phyloP scores from a whole-genome alignment of 2,329 filamentous ascomycete genomes.

The Aspergillus sp. region DNA sequence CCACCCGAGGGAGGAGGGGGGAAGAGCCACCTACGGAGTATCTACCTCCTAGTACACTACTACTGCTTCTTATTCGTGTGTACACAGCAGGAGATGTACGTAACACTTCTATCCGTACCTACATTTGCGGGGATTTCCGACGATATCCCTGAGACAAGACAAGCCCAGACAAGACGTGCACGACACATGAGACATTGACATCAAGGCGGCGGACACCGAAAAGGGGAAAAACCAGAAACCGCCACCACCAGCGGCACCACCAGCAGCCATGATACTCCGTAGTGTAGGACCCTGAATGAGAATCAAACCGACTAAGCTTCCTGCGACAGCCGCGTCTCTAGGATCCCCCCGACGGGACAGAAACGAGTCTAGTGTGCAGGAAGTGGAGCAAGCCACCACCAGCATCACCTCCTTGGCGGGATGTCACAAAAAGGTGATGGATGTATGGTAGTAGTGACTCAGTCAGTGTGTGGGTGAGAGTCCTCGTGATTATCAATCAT shows the following conservation, averaged over 20 bases:
- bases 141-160: too few species aligned
- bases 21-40: too few species aligned
- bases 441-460: background rate
- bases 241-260: background rate
- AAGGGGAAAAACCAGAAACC: background rate
- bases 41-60: background rate
- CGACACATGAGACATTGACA: too few species aligned
- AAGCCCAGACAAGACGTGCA: too few species aligned
- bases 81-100: background rate
- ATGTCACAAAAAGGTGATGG: background rate
- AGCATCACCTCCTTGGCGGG: background rate
- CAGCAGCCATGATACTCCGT: too few species aligned
- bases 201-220: too few species aligned
- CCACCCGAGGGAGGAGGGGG: background rate
- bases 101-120: background rate
- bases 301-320: constrained; percentile 6
- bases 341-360: background rate
- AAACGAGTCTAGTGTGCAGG: constrained; percentile 4
- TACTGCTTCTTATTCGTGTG: background rate
- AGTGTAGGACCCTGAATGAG: constrained; percentile 5
- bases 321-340: constrained; percentile 3
- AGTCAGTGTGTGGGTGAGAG: too few species aligned
- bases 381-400: background rate
- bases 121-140: too few species aligned
- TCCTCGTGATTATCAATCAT: too few species aligned